These are phyloP conservation scores for Delonix regia DNA, from an alignment of 306 rosid genomes.

Conservation along the genomic window DNA sequence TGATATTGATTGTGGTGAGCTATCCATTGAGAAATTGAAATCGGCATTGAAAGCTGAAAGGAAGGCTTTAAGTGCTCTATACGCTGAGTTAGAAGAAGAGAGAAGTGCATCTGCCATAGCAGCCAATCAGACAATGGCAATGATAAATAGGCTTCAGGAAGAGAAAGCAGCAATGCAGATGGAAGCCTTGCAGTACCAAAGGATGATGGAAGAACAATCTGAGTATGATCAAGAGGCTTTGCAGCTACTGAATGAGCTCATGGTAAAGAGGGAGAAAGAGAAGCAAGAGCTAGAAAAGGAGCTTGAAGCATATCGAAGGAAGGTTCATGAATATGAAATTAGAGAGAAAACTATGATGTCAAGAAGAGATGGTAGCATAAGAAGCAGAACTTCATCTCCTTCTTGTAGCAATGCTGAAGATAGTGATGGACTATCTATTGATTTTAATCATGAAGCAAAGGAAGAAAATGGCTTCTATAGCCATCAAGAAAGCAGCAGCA, in stretches of 20 bases:
- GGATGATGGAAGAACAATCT: conserved; percentile 99
- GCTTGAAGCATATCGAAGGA: conserved; percentile 70
- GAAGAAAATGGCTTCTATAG: conserved; percentile 60
- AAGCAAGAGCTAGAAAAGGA: conserved; percentile 86
- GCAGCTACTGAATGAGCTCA: conserved; percentile 89
- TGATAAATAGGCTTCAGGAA: conserved; percentile 98
- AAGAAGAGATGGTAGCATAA: conserved; percentile 61
- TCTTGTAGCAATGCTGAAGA: conserved; percentile 86
- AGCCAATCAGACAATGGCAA: conserved; percentile 96
- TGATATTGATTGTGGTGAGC: conserved; percentile 66
- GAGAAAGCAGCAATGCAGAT: conserved; percentile 98
- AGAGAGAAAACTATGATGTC: conserved; percentile 63
- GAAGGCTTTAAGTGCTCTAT: conserved; percentile 68
- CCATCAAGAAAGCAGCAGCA: conserved; percentile 57
- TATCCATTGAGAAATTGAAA: conserved; percentile 65
- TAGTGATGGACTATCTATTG: conserved; percentile 77
- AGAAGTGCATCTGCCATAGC: conserved; percentile 94
- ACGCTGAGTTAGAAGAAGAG: conserved; percentile 94
- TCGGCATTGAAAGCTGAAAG: conserved; percentile 71
- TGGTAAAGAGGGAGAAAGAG: conserved; percentile 89
- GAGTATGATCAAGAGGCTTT: conserved; percentile 96
- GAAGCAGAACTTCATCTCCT: conserved; percentile 73
- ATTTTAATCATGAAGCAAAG: conserved; percentile 66
- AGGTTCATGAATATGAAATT: conserved; percentile 73
- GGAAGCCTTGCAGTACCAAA: conserved; percentile 97